Conservation (phyloP, 441 rosid species). For the Arabidopsis hybrid region DNA sequence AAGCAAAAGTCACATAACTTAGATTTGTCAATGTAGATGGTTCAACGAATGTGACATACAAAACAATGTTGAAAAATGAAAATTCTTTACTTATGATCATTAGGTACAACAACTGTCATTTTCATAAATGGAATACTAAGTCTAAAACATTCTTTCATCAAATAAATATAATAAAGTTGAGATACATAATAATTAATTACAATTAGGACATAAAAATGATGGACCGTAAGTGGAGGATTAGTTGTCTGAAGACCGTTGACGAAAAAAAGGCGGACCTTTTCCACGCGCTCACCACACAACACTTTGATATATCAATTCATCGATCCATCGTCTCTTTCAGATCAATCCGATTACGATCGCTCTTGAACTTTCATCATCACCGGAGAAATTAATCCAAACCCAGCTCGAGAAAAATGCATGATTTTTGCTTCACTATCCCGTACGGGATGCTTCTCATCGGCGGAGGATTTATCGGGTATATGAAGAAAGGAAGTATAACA, state of each 20-base stretch:
- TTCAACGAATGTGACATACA: background rate
- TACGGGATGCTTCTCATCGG: conserved; percentile 83
- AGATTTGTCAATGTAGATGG: background rate
- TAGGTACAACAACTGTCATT: background rate
- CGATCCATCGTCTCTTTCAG: conserved; percentile 25
- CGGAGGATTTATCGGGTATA: conserved; percentile 81
- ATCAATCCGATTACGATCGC: conserved; percentile 8
- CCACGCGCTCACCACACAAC: conserved; percentile 46
- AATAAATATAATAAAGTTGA: background rate
- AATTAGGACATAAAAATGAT: conserved; percentile 19
- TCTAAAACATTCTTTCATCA: conserved; percentile 11
- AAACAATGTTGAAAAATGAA: conserved; percentile 1
- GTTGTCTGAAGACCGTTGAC: conserved; percentile 42
- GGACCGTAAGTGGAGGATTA: conserved; percentile 29
- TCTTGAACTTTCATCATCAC: conserved; percentile 7
- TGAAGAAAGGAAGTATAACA: conserved; percentile 79
- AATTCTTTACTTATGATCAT: background rate
- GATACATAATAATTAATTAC: background rate
- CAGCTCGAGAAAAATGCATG: conserved; percentile 66
- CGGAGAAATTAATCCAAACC: conserved; percentile 1
- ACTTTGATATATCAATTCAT: too few species aligned
- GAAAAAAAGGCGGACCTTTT: conserved; percentile 26
- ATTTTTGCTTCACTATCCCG: conserved; percentile 97
- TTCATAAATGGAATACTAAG: background rate
- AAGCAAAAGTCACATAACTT: background rate